Evolutionary conservation across 2,329 filamentous ascomycete genomes (phyloP), one percentile per base, ranked within the genome.

Genomic region (Paraconiothyrium sp.): DNA sequence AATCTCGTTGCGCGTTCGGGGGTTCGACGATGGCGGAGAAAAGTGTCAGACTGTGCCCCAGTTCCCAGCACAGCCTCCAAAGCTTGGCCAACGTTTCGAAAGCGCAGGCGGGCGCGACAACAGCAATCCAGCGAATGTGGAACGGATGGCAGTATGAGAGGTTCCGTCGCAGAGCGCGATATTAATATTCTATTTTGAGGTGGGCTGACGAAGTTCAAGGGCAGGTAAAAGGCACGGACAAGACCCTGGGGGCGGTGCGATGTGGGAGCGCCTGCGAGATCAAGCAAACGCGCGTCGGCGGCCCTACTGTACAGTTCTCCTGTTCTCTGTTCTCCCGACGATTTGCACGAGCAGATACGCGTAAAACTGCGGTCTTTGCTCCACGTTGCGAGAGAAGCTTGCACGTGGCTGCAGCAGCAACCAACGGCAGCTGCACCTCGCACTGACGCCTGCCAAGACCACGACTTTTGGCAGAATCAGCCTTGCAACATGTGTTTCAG

Each of bases 11-110:
- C 52, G 64, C 60, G 60, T 47, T 48, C 24, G 52, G 52, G 47
- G 52, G 49, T 52, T 35, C 55, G 56, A 52, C 24, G 60, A 39
- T 56, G 58, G 48, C 43, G 43, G 41, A 48, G 60, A 32, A 47
- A 52, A 50, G 20, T 47, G 52, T 48, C 22, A 58, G 54, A 52
- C 35, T 34, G n/a, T 60, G 32, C 55, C 50, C 58, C 48, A 52
- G 58, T 32, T 32, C 50, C 58, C 47, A 61, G 54, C 62, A 63
- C 61, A 63, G 64, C 66, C 65, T 63, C 65, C 62, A 57, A 51
- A 64, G 67, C 66, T 68, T 67, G 63, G 64, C 65, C 51, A 37
- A 55, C 24, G 65, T 67, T 64, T 68, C 63, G 59, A 55, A 43
- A 41, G 39, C 57, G 58, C 60, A 48, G 34, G 52, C 52, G 54